Evolutionary conservation across 2,329 filamentous ascomycete species (phyloP).

Genomic region (Conoideocrella luteorostrata): DNA sequence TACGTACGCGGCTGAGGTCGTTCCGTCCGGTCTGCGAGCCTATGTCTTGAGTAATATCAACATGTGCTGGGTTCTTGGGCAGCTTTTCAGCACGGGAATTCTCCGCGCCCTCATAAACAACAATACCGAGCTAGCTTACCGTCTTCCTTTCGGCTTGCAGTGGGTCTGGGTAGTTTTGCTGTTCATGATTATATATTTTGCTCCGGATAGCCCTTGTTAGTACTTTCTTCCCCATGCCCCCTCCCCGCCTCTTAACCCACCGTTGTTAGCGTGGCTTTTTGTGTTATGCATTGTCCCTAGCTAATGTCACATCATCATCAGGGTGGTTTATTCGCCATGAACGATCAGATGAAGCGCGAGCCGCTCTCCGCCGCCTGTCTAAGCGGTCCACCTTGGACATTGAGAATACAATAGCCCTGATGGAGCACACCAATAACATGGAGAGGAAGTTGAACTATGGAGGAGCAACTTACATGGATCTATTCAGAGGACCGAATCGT

Average conservation of each 20-base stretch:
- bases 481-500: constrained; percentile 16
- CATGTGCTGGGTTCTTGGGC: constrained; percentile 36
- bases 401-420: constrained; percentile 38
- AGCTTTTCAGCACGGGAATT: constrained; percentile 30
- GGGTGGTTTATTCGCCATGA: constrained; percentile 33
- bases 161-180: constrained; percentile 34
- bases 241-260: not conserved
- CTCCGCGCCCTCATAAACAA: constrained; percentile 25
- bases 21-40: constrained; percentile 23
- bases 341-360: constrained; percentile 23
- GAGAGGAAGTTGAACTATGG: constrained; percentile 33
- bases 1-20: no score
- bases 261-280: no score
- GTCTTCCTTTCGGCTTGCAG: constrained; percentile 33
- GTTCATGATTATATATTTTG: constrained; percentile 26
- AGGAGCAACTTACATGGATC: constrained; percentile 14
- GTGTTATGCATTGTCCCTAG: not conserved
- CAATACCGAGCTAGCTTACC: constrained; percentile 28
- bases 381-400: constrained; percentile 23
- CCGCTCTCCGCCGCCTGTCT: constrained; percentile 23
- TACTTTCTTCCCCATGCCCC: no score
- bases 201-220: constrained; percentile 34
- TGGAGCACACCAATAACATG: constrained; percentile 34
- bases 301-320: not conserved
- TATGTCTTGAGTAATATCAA: constrained; percentile 35